phyloP scores from a whole-genome alignment of 2,329 filamentous ascomycete species.

The Xylariaceae sp. region DNA sequence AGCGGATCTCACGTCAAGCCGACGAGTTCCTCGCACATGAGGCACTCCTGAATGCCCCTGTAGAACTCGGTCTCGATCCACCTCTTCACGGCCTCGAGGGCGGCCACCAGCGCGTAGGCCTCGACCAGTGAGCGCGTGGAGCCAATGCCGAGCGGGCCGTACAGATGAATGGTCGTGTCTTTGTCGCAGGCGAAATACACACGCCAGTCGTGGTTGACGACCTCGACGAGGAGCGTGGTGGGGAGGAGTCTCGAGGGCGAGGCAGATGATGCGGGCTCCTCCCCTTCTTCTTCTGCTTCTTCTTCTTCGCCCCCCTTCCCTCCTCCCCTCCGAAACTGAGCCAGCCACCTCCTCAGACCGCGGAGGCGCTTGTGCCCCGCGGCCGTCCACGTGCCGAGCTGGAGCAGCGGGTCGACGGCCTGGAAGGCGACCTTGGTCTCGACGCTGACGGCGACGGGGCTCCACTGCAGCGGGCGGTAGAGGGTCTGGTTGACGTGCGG shows the following conservation, averaged over 20 bases:
- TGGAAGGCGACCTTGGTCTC: not conserved
- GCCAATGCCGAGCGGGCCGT: not conserved
- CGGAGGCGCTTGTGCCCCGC: constrained; percentile 4
- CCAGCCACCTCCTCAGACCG: not conserved
- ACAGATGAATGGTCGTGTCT: not conserved
- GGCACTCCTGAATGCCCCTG: constrained; percentile 1
- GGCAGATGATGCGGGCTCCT: not conserved
- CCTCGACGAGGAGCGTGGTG: constrained; percentile 1
- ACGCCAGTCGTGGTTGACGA: constrained; percentile 1
- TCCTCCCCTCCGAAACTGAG: not conserved
- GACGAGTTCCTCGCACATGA: constrained; percentile 4
- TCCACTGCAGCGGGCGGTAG: not conserved
- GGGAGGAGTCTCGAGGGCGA: not conserved
- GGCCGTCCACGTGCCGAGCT: constrained; percentile 1
- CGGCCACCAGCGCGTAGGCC: not conserved
- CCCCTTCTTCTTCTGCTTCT: no score
- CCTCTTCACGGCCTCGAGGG: not conserved
- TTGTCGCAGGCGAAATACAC: constrained; percentile 3
- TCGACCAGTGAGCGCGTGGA: not conserved
- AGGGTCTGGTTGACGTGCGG: constrained; percentile 2
- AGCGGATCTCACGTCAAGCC: no score
- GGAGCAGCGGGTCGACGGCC: not conserved
- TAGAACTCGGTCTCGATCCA: constrained; percentile 1
- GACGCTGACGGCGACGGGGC: constrained; percentile 1
- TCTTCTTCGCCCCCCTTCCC: no score